Conservation (phyloP, 1,284 basidiomycete genomes). For the Tylopilus sp. region DNA sequence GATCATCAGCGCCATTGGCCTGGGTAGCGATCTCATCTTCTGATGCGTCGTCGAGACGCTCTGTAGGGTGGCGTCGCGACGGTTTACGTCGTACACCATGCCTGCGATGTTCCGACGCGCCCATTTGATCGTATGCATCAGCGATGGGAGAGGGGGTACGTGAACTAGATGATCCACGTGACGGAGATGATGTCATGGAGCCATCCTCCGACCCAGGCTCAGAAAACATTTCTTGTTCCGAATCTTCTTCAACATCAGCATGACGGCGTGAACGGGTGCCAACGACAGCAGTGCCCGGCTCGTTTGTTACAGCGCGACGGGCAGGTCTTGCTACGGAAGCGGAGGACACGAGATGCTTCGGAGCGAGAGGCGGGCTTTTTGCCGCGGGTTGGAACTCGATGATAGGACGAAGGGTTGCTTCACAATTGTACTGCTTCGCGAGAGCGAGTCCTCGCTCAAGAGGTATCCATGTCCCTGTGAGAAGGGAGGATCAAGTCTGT, state of each 20-base stretch:
- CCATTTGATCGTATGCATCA: slow-evolving; percentile 43
- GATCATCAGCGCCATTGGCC: slow-evolving; percentile 43
- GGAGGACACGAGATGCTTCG: slow-evolving; percentile 86
- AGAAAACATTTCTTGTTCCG: slow-evolving; percentile 60
- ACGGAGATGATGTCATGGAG: slow-evolving; percentile 82
- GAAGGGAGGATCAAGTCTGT: neutral
- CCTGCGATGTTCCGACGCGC: slow-evolving; percentile 40
- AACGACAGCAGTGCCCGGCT: slow-evolving; percentile 31
- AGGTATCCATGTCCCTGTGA: slow-evolving; percentile 95
- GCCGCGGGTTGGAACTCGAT: slow-evolving; percentile 92
- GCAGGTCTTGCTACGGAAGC: slow-evolving; percentile 50
- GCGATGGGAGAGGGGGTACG: slow-evolving; percentile 86
- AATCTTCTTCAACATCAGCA: slow-evolving; percentile 44
- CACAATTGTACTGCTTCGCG: slow-evolving; percentile 93
- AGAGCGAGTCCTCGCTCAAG: slow-evolving; percentile 86
- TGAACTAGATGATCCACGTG: slow-evolving; percentile 81
- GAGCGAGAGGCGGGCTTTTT: slow-evolving; percentile 92
- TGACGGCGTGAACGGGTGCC: slow-evolving; percentile 56
- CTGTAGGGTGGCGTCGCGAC: slow-evolving; percentile 38
- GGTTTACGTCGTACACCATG: slow-evolving; percentile 39
- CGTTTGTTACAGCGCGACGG: slow-evolving; percentile 44
- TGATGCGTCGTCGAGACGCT: slow-evolving; percentile 38
- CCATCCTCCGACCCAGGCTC: slow-evolving; percentile 73
- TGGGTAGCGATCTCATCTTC: slow-evolving; percentile 41
- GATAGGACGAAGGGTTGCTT: slow-evolving; percentile 84